A percentile compares a stretch with the other conserved stretches of the same genome.
Evolutionary conservation across 2,329 filamentous ascomycete genomes (phyloP).

Genomic region (Trichoderma harzianum): DNA sequence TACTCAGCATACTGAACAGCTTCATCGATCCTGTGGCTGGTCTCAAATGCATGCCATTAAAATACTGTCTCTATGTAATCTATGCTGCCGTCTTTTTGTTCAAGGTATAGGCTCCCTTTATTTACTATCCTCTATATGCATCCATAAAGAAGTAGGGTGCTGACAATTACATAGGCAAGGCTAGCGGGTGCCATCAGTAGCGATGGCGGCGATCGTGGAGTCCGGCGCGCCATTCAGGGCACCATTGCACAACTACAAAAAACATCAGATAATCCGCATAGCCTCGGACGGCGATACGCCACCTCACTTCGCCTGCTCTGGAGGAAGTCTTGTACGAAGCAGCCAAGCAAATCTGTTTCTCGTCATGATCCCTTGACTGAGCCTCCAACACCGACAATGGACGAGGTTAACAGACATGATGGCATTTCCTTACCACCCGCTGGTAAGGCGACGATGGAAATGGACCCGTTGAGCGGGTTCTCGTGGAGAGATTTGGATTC

Average conservation of each 20-base stretch:
- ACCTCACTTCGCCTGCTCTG: not conserved
- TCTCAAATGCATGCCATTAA: not conserved
- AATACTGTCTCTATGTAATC: not conserved
- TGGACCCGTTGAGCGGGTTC: not conserved
- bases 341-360: not conserved
- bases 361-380: not conserved
- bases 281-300: not conserved
- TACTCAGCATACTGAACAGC: not conserved
- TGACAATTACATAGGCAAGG: not conserved
- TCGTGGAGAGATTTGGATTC: not conserved
- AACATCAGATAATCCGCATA: not conserved
- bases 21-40: not conserved
- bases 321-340: not conserved
- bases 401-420: not conserved
- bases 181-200: not conserved
- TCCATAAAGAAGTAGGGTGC: not conserved
- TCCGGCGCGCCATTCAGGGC: not conserved
- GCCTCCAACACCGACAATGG: not conserved
- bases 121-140: not conserved
- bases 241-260: slow-evolving; percentile 1
- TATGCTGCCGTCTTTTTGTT: not conserved
- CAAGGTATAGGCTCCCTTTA: not conserved
- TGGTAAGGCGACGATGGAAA: not conserved
- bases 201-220: not conserved
- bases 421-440: not conserved